Evolutionary conservation across 1,284 basidiomycete genomes (phyloP).

Genomic region (Hemileia vastatrix): DNA sequence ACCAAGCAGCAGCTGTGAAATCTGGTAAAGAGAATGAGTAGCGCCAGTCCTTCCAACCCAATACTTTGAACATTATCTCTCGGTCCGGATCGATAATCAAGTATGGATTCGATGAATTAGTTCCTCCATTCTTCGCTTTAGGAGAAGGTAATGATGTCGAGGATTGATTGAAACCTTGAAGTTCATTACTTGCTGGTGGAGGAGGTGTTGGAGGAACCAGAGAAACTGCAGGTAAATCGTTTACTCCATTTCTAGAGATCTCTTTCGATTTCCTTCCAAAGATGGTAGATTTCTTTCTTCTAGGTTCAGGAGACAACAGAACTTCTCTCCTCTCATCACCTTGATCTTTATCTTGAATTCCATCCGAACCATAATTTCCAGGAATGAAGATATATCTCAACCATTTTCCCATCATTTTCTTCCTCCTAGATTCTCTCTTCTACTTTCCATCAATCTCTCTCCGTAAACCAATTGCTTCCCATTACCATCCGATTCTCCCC

Average conservation of each 20-base stretch:
- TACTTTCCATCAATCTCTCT: neutral
- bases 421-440: neutral
- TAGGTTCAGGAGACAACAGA: neutral
- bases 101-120: too few species aligned
- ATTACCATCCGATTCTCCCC: constrained; percentile 25
- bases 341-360: too few species aligned
- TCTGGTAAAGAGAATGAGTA: constrained; percentile 33
- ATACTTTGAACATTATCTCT: too few species aligned
- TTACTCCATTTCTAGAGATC: too few species aligned
- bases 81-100: too few species aligned
- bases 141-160: too few species aligned
- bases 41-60: constrained; percentile 30
- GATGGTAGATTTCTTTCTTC: neutral
- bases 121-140: too few species aligned
- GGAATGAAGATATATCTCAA: neutral
- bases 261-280: neutral
- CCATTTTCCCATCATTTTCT: neutral
- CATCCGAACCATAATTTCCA: neutral
- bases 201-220: too few species aligned
- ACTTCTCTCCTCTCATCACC: neutral
- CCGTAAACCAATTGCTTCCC: neutral
- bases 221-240: too few species aligned
- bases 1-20: constrained; percentile 31
- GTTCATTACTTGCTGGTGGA: too few species aligned
- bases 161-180: too few species aligned